A percentile compares a stretch with the other conserved stretches of the same genome.
Conservation (phyloP, 2,329 filamentous ascomycete species). For the Talaromyces sp. region DNA sequence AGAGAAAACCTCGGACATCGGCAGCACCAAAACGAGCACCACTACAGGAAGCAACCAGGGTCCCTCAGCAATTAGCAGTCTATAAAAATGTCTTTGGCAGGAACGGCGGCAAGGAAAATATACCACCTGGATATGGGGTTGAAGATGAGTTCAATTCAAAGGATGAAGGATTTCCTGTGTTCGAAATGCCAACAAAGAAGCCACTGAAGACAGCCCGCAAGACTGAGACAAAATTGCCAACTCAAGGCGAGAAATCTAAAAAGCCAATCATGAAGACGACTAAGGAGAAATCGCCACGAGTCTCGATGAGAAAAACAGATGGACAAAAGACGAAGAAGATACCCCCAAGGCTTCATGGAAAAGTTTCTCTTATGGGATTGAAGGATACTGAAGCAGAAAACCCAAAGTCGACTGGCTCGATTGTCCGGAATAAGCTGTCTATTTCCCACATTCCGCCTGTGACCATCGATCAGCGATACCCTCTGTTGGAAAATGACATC, state of each 20-base stretch:
- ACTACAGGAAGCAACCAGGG: conserved; percentile 39
- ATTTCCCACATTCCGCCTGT: conserved; percentile 24
- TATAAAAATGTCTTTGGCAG: conserved; percentile 46
- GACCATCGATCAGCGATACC: conserved; percentile 37
- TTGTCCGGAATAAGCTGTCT: conserved; percentile 23
- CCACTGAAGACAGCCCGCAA: conserved; percentile 16
- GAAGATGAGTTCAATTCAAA: conserved; percentile 13
- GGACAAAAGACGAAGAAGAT: background rate
- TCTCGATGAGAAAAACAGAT: background rate
- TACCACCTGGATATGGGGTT: conserved; percentile 45
- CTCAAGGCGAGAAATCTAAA: background rate
- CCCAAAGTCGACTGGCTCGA: conserved; percentile 6
- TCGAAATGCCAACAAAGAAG: conserved; percentile 18
- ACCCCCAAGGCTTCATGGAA: background rate
- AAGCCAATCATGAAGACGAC: background rate
- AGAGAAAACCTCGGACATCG: conserved; percentile 24
- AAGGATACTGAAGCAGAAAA: conserved; percentile 1
- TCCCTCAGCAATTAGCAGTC: conserved; percentile 37
- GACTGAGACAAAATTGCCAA: background rate
- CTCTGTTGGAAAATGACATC: conserved; percentile 51
- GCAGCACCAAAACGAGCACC: conserved; percentile 36
- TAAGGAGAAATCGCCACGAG: background rate
- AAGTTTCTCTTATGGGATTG: background rate
- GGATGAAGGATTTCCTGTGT: conserved; percentile 11
- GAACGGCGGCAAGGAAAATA: conserved; percentile 59